Evolutionary conservation across 345 rosid species (phyloP), one percentile per base, ranked within the genome.

Genomic region (Pugionium cornutum): DNA sequence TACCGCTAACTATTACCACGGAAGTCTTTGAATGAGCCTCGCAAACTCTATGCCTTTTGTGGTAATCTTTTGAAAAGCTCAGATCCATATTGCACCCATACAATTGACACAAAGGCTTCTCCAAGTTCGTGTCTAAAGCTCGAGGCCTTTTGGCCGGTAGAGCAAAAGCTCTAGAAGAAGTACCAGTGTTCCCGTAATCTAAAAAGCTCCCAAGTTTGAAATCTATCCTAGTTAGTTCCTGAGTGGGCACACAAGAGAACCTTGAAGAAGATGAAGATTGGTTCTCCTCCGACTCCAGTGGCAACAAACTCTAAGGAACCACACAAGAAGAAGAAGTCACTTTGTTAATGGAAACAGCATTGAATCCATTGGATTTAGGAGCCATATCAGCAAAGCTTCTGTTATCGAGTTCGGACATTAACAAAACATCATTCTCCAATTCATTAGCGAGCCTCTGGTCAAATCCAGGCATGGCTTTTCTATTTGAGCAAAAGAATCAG

Each of bases 41-140:
- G 42, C 98, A 89, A 41, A 91, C 96, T 79, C 81, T 88, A 59
- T 86, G 95, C 79, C 86, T 78, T 82, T 78, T 83, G 76, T 91
- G 83, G 76, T 91, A 91, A 63, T 82, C 89, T 74, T 89, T 88
- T 0, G 79, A 81, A 40, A 80, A 81, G 74, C 80, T 84, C n/a
- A 91, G 81, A 78, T 91, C 91, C 85, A 78, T 83, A 64, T 79
- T 80, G 52, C 96, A 91, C 1, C 88, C 88, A 76, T 78, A 77
- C 3, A 88, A 96, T 83, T 81, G 91, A 77, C 96, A 88, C 57
- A 59, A 68, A 1, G 84, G 78, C 30, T 59, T 62, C 71, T 75
- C 79, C 0, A 58, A 81, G 66, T 36, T 76, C 37, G 53, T 1
- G 48, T 73, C 69, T 1, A 56, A 50, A 6, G 65, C 41, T 48